Evolutionary conservation across 108 stramenopile genomes (phyloP).

Genomic region (Nitzschia putrida): DNA sequence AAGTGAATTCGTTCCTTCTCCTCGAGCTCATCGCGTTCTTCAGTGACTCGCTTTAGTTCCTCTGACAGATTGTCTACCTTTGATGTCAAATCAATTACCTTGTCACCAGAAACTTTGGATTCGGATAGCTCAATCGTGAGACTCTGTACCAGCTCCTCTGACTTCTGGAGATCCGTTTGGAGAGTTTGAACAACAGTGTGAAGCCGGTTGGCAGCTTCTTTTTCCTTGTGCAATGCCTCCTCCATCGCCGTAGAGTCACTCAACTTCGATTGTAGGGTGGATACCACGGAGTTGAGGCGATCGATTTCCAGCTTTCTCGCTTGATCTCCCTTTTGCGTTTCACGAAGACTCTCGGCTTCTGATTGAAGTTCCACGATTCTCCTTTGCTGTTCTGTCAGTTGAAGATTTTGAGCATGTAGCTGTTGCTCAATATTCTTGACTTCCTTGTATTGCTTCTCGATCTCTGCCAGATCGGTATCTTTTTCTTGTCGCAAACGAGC

Average conservation of each 20-base stretch:
- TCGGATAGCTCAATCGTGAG: not conserved
- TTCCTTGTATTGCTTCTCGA: not conserved
- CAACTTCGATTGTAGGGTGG: not conserved
- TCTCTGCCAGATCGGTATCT: not conserved
- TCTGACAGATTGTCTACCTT: not conserved
- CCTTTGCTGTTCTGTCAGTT: not conserved
- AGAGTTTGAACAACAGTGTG: not conserved
- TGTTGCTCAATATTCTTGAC: not conserved
- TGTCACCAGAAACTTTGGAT: not conserved
- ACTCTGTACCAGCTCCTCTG: conserved; percentile 1
- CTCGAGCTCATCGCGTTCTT: conserved; percentile 17
- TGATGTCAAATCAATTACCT: not conserved
- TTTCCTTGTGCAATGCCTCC: conserved; percentile 3
- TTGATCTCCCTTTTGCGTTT: not conserved
- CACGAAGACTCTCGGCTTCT: not conserved
- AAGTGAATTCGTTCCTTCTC: conserved; percentile 9
- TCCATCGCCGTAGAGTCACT: not conserved
- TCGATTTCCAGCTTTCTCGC: not conserved
- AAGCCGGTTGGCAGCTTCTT: not conserved
- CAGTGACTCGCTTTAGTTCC: not conserved
- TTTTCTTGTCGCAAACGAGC: not conserved
- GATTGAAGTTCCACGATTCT: conserved; percentile 1
- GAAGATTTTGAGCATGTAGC: not conserved
- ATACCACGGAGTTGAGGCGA: conserved; percentile 11
- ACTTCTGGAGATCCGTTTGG: not conserved